A percentile compares a stretch with the other conserved stretches of the same genome.
These are phyloP conservation scores for Mariannaea sp. DNA, from an alignment of 2,329 filamentous ascomycete species.

Conservation along the genomic window DNA sequence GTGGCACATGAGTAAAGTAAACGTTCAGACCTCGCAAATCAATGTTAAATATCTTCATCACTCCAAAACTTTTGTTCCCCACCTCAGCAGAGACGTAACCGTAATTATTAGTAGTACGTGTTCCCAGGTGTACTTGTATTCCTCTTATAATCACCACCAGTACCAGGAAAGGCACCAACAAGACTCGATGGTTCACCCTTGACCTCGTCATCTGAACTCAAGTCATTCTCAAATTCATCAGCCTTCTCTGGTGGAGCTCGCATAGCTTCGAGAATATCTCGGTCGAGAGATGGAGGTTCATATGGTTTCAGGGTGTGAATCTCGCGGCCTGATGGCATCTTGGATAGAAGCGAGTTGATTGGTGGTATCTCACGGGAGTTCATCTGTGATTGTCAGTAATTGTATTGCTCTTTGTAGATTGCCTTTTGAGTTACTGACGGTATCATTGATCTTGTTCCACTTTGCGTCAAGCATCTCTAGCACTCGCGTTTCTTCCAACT, in stretches of 20 bases:
- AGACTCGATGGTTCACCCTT: constrained; percentile 40
- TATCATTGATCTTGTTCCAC: constrained; percentile 93
- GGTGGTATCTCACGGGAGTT: constrained; percentile 79
- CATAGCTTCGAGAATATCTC: constrained; percentile 67
- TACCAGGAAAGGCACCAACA: constrained; percentile 58
- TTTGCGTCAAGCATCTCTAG: constrained; percentile 86
- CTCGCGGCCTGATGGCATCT: constrained; percentile 86
- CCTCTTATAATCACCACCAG: constrained; percentile 45
- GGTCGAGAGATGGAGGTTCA: constrained; percentile 66
- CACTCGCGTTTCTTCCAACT: constrained; percentile 81
- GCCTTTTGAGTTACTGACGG: constrained; percentile 57
- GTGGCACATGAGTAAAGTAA: too few species aligned
- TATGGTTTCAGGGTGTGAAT: constrained; percentile 76
- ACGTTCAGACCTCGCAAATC: too few species aligned
- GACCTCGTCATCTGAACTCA: constrained; percentile 48
- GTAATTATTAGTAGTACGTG: constrained; percentile 45
- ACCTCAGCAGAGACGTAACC: not conserved
- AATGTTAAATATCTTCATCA: too few species aligned
- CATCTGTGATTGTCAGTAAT: constrained; percentile 56
- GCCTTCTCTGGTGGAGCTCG: constrained; percentile 45
- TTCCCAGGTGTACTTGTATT: constrained; percentile 41
- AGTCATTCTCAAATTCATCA: constrained; percentile 41
- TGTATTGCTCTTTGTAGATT: not conserved
- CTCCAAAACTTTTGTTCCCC: too few species aligned
- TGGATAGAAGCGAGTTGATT: constrained; percentile 70